Evolutionary conservation across 2,329 filamentous ascomycete species (phyloP).

Genomic region (Cytospora piceae): DNA sequence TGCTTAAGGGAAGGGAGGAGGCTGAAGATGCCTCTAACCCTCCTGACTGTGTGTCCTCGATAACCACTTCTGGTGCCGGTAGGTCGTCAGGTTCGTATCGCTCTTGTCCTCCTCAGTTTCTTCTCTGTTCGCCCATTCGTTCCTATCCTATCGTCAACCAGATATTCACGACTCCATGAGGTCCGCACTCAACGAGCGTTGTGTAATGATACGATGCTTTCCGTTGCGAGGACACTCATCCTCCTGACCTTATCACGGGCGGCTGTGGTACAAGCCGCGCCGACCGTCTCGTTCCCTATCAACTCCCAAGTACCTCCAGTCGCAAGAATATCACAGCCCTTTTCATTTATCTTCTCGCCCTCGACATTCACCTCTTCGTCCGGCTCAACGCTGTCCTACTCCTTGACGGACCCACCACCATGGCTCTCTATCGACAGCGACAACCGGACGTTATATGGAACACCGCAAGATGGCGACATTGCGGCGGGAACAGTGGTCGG

Average conservation of each 20-base stretch:
- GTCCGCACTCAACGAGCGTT: conserved; percentile 21
- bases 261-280: conserved; percentile 41
- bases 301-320: conserved; percentile 85
- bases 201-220: conserved; percentile 26
- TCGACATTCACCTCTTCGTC: conserved; percentile 71
- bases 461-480: conserved; percentile 59
- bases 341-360: conserved; percentile 71
- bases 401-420: conserved; percentile 64
- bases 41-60: conserved; percentile 9
- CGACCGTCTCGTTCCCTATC: conserved; percentile 67
- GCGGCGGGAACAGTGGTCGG: conserved; percentile 57
- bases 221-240: conserved; percentile 21
- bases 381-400: conserved; percentile 63
- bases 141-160: conserved; percentile 4
- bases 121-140: conserved; percentile 5
- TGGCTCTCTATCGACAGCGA: conserved; percentile 76
- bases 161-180: conserved; percentile 17
- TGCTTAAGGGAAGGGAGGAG: conserved; percentile 22
- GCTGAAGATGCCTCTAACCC: conserved; percentile 8
- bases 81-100: conserved; percentile 20
- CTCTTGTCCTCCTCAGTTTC: conserved; percentile 12
- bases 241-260: conserved; percentile 39
- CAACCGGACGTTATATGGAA: conserved; percentile 71
- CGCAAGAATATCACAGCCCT: conserved; percentile 68
- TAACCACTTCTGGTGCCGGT: conserved; percentile 17